These are phyloP conservation scores for Pseudopithomyces maydicus DNA, from an alignment of 2,329 filamentous ascomycete species.

Conservation along the genomic window DNA sequence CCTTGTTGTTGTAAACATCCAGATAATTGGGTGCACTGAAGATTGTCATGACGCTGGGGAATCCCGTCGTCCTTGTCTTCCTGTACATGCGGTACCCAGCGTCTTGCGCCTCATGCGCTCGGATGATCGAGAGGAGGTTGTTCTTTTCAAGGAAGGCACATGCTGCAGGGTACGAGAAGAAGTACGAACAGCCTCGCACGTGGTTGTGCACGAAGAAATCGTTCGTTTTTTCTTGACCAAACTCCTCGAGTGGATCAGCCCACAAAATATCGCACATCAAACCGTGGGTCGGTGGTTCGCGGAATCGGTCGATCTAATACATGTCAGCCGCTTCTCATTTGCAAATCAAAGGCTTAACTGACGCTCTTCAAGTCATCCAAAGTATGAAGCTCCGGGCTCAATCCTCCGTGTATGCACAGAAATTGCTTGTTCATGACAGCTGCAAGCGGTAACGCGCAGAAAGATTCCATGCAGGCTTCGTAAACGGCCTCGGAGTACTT, in stretches of 20 bases:
- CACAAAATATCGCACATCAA: constrained; percentile 99
- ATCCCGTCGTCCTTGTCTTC: constrained; percentile 96
- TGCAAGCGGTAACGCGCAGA: constrained; percentile 89
- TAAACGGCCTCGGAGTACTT: constrained; percentile 97
- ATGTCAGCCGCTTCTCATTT: constrained; percentile 25
- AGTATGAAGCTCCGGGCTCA: constrained; percentile 95
- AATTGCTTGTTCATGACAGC: constrained; percentile 99
- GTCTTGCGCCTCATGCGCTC: constrained; percentile 97
- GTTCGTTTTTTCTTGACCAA: constrained; percentile 97
- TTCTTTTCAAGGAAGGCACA: constrained; percentile 99
- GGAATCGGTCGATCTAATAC: constrained; percentile 88
- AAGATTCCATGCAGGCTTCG: constrained; percentile 97
- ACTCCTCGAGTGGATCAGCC: constrained; percentile 97
- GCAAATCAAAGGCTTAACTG: constrained; percentile 40
- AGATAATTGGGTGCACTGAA: constrained; percentile 99
- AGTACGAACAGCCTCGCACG: constrained; percentile 97
- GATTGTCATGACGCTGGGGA: constrained; percentile 99
- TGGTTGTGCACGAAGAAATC: constrained; percentile 99
- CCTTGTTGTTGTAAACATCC: constrained; percentile 99
- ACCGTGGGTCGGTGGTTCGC: constrained; percentile 94
- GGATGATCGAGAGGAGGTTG: constrained; percentile 94
- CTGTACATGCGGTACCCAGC: constrained; percentile 99
- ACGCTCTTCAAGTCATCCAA: constrained; percentile 91
- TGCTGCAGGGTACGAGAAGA: constrained; percentile 97
- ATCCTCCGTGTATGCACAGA: constrained; percentile 93